Evolutionary conservation across 1,284 basidiomycete species (phyloP), one percentile per base, ranked within the genome.

Genomic region (Ceratorhiza oryzae-sativae): DNA sequence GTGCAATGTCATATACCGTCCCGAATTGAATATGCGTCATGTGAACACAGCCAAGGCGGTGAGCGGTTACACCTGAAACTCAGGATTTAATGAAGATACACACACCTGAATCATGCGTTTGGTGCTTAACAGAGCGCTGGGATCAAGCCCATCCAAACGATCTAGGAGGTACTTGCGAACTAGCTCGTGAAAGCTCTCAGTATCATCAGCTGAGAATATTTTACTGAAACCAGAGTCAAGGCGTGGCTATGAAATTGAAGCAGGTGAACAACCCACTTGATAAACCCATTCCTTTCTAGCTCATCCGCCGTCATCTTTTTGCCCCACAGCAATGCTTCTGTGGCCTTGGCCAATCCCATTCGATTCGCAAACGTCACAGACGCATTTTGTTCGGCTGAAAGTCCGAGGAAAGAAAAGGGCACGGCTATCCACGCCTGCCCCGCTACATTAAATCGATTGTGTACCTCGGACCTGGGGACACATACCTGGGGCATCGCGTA

Each of bases 341-440:
- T 90, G 39, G 90, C 89, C 75, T 84, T 86, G 2, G 86, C 84
- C 20, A 87, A 77, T 15, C 89, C 89, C 87, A 91, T 88, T 77
- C 86, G 81, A 75, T 89, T 89, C 15, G 86, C 82, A 76, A 91
- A 91, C 73, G 81, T 87, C 39, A 88, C 88, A 2, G 51, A 75
- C 63, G 71, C 46, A 65, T 74, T 74, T 45, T 67, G 60, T 53
- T 49, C 23, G 34, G 18, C 6, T 48, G 13, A 71, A 71, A 51
- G 71, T 49, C 88, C 89, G n/a, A 91, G 76, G 76, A 89, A 90
- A 0, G 88, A 84, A 76, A 91, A 91, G 0, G 88, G 89, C 0
- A 86, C 82, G 32, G 85, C 85, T 12, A 91, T 78, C 87, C 88
- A 91, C 3, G 65, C 65, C 65, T 68, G 25, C 2, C 9, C 39